Evolutionary conservation across 2,329 filamentous ascomycete genomes (phyloP).

Genomic region (Achaetomium macrosporum): DNA sequence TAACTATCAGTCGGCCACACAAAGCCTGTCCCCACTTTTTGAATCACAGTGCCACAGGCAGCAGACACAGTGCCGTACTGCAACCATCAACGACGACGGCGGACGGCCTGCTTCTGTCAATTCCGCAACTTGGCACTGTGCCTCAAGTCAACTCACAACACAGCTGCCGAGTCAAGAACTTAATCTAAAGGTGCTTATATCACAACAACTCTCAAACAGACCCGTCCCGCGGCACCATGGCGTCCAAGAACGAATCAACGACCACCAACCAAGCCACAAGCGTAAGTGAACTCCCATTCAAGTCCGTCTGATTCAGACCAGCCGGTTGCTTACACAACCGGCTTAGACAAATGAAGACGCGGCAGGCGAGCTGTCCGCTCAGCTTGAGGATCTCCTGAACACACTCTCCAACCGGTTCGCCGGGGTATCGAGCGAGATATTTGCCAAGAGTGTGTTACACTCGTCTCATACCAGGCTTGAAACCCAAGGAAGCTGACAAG

Average conservation of each 20-base stretch:
- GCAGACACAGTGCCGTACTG: too few relatives aligned
- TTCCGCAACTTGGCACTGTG: too few relatives aligned
- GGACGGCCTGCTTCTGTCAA: neutral
- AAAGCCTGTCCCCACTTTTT: too few relatives aligned
- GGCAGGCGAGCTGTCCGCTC: constrained; percentile 62
- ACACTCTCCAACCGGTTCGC: constrained; percentile 81
- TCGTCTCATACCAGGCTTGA: neutral
- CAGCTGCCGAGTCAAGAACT: neutral
- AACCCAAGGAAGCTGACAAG: constrained; percentile 1
- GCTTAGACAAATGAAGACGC: constrained; percentile 38
- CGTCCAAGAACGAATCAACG: constrained; percentile 34
- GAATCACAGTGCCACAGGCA: too few relatives aligned
- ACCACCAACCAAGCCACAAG: constrained; percentile 29
- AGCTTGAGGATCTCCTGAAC: constrained; percentile 82
- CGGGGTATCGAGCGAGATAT: constrained; percentile 76
- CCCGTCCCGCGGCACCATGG: constrained; percentile 27
- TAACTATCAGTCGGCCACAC: too few relatives aligned
- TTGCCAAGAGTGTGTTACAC: constrained; percentile 65
- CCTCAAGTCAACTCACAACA: neutral
- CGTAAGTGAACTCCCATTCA: constrained; percentile 28
- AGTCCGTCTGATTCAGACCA: neutral
- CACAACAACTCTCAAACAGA: too few relatives aligned
- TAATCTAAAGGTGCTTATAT: too few relatives aligned
- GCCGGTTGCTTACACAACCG: neutral
- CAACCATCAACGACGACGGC: too few relatives aligned